Conservation (phyloP, 768 basidiomycete species). For the Dioszegia hungarica region DNA sequence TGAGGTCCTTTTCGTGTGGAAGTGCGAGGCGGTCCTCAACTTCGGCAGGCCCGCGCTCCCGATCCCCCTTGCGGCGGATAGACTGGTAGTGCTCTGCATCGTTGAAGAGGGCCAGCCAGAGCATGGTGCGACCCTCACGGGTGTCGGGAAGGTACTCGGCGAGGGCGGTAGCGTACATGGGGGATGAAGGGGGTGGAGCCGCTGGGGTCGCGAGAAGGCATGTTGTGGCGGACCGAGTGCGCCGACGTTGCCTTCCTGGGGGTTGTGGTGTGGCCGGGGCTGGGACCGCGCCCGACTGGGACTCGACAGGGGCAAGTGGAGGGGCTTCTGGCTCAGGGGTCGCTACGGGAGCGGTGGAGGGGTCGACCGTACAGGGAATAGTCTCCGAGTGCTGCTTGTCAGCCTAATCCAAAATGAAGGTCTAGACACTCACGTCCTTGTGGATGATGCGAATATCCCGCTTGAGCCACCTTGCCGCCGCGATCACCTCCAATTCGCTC, state of each 20-base stretch:
- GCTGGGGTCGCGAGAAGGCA: constrained; percentile 15
- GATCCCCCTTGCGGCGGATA: constrained; percentile 29
- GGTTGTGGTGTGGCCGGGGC: background rate
- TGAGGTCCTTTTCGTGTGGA: constrained; percentile 28
- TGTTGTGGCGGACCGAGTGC: constrained; percentile 15
- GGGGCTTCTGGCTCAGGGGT: background rate
- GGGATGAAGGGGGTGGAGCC: constrained; percentile 21
- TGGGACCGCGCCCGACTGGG: background rate
- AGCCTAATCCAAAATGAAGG: background rate
- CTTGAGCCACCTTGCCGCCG: constrained; percentile 31
- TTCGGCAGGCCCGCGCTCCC: constrained; percentile 34
- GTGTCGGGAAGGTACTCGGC: constrained; percentile 25
- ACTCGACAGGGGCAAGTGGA: background rate
- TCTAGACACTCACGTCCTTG: constrained; percentile 25
- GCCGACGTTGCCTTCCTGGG: constrained; percentile 4
- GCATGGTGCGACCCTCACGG: constrained; percentile 30
- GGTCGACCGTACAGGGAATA: constrained; percentile 29
- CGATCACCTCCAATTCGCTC: constrained; percentile 35
- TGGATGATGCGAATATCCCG: constrained; percentile 35
- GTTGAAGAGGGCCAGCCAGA: constrained; percentile 42
- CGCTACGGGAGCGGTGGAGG: background rate
- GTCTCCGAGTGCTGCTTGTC: constrained; percentile 33
- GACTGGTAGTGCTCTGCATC: constrained; percentile 38
- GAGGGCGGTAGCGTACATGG: constrained; percentile 15
- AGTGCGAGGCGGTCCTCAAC: constrained; percentile 33